Conservation (phyloP, 2,329 filamentous ascomycete genomes). For the Fusarium armeniacum region DNA sequence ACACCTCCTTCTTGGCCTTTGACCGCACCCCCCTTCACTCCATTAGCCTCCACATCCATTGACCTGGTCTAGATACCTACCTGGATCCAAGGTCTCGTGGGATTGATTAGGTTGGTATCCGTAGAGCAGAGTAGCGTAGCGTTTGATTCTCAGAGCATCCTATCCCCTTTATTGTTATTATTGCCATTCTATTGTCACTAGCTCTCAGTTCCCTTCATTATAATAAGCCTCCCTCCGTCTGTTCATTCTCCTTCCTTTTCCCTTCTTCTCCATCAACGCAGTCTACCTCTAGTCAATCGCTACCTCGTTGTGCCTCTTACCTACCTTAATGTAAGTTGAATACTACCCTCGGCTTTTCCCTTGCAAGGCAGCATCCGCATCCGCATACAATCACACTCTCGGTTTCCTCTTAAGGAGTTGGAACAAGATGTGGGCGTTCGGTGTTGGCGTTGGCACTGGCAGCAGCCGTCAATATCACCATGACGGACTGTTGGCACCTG, state of each 20-base stretch:
- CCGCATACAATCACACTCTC: not conserved
- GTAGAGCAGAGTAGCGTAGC: slow-evolving; percentile 22
- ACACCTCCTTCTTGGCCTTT: slow-evolving; percentile 18
- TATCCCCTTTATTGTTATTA: slow-evolving; percentile 41
- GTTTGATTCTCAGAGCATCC: slow-evolving; percentile 7
- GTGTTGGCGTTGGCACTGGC: not conserved
- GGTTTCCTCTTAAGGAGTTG: slow-evolving; percentile 2
- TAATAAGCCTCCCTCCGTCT: slow-evolving; percentile 44
- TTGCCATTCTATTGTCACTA: slow-evolving; percentile 30
- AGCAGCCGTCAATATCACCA: slow-evolving; percentile 6
- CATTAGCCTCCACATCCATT: slow-evolving; percentile 1
- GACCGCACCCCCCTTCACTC: slow-evolving; percentile 1
- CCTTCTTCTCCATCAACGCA: slow-evolving; percentile 43
- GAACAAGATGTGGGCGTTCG: slow-evolving; percentile 2
- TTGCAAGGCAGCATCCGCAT: slow-evolving; percentile 9
- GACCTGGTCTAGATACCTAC: slow-evolving; percentile 9
- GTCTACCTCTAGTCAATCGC: slow-evolving; percentile 39
- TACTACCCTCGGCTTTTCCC: slow-evolving; percentile 9
- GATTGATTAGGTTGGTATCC: slow-evolving; percentile 34
- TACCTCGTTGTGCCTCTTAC: slow-evolving; percentile 43
- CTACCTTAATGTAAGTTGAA: slow-evolving; percentile 45
- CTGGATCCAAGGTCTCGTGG: slow-evolving; percentile 30
- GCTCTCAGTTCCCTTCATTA: slow-evolving; percentile 40
- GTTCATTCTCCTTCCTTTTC: slow-evolving; percentile 16
- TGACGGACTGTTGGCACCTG: not conserved